Conservation (phyloP, 75 land plant genomes). For the Selaginella moellendorffii region DNA sequence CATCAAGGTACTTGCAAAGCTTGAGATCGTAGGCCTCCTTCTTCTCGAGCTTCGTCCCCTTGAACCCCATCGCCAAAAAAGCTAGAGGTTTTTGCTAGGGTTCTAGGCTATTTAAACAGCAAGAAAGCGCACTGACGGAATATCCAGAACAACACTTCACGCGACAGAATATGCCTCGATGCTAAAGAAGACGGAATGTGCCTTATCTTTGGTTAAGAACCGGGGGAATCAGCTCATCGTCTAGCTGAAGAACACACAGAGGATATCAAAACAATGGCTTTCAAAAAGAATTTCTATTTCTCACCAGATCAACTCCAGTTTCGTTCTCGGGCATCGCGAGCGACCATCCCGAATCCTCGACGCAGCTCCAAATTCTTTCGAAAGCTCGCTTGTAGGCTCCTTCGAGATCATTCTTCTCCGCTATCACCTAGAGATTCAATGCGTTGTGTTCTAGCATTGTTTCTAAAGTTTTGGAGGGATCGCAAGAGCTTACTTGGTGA, state of each 20-base stretch:
- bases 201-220: constrained; percentile 11
- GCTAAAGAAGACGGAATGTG: too few relatives aligned
- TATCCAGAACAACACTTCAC: too few relatives aligned
- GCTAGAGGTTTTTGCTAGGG: too few relatives aligned
- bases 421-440: constrained; percentile 6
- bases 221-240: constrained; percentile 31
- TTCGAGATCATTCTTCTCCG: constrained; percentile 23
- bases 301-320: constrained; percentile 6
- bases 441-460: not conserved
- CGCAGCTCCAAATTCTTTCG: constrained; percentile 14
- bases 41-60: constrained; percentile 48
- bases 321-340: constrained; percentile 21
- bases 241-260: constrained; percentile 24
- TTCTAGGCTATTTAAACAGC: too few relatives aligned
- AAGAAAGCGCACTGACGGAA: too few relatives aligned
- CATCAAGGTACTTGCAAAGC: constrained; percentile 43
- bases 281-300: not conserved
- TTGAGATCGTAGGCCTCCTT: constrained; percentile 48
- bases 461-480: too few relatives aligned
- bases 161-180: too few relatives aligned
- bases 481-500: constrained; percentile 17
- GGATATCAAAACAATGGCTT: not conserved
- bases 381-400: too few relatives aligned
- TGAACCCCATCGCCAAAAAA: constrained; percentile 69
- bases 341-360: constrained; percentile 34